A percentile compares a stretch with the other conserved stretches of the same genome.
These are phyloP conservation scores for Martensiomyces pterosporus DNA, from an alignment of 192 early-diverging fungal genomes.

Conservation along the genomic window DNA sequence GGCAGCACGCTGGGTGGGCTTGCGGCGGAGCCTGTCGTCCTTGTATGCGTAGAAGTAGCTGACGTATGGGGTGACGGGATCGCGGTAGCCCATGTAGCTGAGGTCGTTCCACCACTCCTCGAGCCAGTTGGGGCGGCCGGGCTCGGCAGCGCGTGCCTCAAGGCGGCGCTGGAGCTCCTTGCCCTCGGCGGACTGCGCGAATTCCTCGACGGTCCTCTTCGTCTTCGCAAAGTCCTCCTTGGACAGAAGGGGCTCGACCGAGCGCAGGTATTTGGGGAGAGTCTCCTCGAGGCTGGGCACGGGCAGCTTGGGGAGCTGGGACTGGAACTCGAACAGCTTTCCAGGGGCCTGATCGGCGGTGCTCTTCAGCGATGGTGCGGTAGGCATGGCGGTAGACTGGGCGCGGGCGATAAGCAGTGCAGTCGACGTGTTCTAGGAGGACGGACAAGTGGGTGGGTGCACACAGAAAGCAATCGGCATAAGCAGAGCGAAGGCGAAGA, in stretches of 20 bases:
- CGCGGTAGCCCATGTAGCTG: constrained; percentile 92
- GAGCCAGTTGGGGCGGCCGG: constrained; percentile 81
- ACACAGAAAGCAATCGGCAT: too few relatives aligned
- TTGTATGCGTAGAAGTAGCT: constrained; percentile 95
- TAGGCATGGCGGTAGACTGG: constrained; percentile 24
- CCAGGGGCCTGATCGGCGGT: constrained; percentile 26
- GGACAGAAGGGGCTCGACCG: constrained; percentile 68
- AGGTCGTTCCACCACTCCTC: constrained; percentile 98
- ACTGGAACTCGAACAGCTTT: constrained; percentile 71
- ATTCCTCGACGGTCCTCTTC: constrained; percentile 65
- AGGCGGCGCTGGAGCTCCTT: constrained; percentile 83
- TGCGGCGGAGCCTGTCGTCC: constrained; percentile 78
- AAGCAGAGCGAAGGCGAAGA: too few relatives aligned
- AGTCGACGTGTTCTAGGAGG: constrained; percentile 11
- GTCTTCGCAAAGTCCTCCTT: constrained; percentile 70
- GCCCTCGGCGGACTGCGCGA: constrained; percentile 79
- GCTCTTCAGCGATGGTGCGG: constrained; percentile 20
- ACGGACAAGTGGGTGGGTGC: constrained; percentile 1
- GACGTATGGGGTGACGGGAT: constrained; percentile 93
- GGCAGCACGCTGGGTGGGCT: constrained; percentile 81
- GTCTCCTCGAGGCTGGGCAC: constrained; percentile 85
- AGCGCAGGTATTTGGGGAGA: constrained; percentile 73
- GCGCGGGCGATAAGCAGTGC: constrained; percentile 9
- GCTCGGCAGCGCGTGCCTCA: constrained; percentile 65
- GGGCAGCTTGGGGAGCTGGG: constrained; percentile 79